A percentile compares a stretch with the other conserved stretches of the same genome.
Evolutionary conservation across 495 filamentous ascomycete genomes (phyloP).

Genomic region (Neurospora sp.): DNA sequence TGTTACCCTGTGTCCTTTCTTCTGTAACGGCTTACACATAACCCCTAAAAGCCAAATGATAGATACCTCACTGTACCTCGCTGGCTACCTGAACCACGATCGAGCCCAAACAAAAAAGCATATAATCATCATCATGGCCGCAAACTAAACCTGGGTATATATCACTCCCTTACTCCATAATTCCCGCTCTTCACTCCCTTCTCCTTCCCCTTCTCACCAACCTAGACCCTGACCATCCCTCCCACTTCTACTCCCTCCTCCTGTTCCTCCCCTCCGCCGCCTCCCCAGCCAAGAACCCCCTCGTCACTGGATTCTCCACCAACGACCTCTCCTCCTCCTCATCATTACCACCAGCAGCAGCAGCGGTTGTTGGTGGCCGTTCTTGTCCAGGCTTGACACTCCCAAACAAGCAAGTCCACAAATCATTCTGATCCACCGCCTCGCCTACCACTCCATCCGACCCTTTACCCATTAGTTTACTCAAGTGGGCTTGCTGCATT

Average conservation of each 20-base stretch:
- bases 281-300: conserved; percentile 21
- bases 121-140: background rate
- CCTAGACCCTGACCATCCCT: background rate
- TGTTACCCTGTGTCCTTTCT: too few relatives aligned
- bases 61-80: too few relatives aligned
- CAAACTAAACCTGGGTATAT: background rate
- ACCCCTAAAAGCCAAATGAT: too few relatives aligned
- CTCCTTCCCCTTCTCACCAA: background rate
- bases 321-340: conserved; percentile 3
- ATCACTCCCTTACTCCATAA: background rate
- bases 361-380: background rate
- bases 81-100: too few relatives aligned
- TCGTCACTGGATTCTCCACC: conserved; percentile 6
- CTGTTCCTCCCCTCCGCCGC: conserved; percentile 17
- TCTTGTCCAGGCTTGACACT: conserved; percentile 21
- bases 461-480: conserved; percentile 53
- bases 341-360: background rate
- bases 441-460: conserved; percentile 61
- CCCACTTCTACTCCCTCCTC: background rate
- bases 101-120: too few relatives aligned
- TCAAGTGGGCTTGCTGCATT: conserved; percentile 57
- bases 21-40: too few relatives aligned
- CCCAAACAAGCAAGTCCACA: conserved; percentile 87
- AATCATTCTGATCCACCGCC: conserved; percentile 63
- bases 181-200: background rate